phyloP scores from a whole-genome alignment of 2,329 filamentous ascomycete genomes.

The Pleomassaria siparia region DNA sequence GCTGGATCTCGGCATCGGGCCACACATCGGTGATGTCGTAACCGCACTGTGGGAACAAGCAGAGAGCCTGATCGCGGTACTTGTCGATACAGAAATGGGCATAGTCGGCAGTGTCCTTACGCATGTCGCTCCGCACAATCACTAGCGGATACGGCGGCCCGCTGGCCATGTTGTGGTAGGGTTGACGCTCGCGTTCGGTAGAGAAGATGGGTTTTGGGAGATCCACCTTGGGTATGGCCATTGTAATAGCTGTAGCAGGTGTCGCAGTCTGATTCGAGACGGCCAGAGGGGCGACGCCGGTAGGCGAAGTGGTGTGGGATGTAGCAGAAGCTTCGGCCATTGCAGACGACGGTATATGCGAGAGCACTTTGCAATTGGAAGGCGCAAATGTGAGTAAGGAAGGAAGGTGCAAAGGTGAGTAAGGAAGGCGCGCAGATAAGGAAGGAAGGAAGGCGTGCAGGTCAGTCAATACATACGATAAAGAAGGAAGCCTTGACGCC shows the following conservation, averaged over 20 bases:
- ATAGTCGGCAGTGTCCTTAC: slow-evolving; percentile 18
- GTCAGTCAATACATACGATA: background rate
- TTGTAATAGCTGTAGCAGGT: background rate
- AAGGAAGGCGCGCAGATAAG: background rate
- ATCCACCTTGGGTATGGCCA: slow-evolving; percentile 5
- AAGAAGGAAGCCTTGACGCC: background rate
- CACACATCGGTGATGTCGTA: slow-evolving; percentile 37
- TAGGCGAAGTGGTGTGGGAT: background rate
- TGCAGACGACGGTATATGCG: background rate
- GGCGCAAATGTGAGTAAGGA: background rate
- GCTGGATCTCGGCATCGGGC: slow-evolving; percentile 36
- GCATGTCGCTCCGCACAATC: slow-evolving; percentile 25
- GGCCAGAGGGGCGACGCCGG: slow-evolving; percentile 9
- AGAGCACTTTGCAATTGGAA: background rate
- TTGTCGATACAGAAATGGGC: slow-evolving; percentile 24
- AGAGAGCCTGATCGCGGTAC: slow-evolving; percentile 26
- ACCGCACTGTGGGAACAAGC: slow-evolving; percentile 28
- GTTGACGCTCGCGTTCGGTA: slow-evolving; percentile 20
- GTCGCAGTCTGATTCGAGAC: slow-evolving; percentile 13
- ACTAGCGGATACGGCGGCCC: slow-evolving; percentile 16
- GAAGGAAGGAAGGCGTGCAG: background rate
- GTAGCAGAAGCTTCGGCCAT: slow-evolving; percentile 1
- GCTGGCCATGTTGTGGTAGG: slow-evolving; percentile 17
- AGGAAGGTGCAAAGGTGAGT: background rate
- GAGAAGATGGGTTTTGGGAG: slow-evolving; percentile 29